Evolutionary conservation across 2,329 filamentous ascomycete genomes (phyloP).

Genomic region (Neofusicoccum cordaticola): DNA sequence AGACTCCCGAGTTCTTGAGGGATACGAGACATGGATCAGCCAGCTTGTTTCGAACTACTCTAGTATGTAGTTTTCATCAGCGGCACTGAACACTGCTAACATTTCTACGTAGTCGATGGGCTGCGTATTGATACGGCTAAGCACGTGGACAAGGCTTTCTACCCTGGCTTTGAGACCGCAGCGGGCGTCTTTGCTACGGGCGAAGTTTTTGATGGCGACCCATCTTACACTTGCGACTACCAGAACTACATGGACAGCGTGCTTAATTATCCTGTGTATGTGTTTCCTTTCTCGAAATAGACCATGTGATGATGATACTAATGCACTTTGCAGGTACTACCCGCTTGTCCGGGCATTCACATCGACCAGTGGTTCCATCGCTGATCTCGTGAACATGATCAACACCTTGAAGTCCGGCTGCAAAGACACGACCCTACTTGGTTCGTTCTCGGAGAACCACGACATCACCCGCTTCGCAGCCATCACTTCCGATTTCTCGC

Average conservation of each 20-base stretch:
- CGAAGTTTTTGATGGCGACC: conserved; percentile 35
- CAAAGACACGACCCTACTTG: conserved; percentile 37
- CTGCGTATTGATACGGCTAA: conserved; percentile 40
- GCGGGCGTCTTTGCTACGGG: conserved; percentile 38
- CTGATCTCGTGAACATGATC: conserved; percentile 34
- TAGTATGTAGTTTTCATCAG: conserved; percentile 20
- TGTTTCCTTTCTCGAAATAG: not conserved
- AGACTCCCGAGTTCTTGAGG: conserved; percentile 21
- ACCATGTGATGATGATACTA: not conserved
- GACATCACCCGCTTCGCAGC: conserved; percentile 41
- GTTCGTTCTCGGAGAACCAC: conserved; percentile 42
- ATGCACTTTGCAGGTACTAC: conserved; percentile 29
- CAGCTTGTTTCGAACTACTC: conserved; percentile 32
- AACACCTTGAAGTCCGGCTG: conserved; percentile 34
- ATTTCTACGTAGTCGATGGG: conserved; percentile 31
- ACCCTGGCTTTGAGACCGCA: conserved; percentile 30
- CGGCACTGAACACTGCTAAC: not conserved
- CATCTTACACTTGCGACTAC: conserved; percentile 34
- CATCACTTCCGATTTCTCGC: conserved; percentile 34
- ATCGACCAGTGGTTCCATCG: conserved; percentile 35
- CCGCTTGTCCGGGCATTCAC: conserved; percentile 37
- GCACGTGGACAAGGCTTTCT: conserved; percentile 39
- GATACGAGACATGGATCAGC: conserved; percentile 16
- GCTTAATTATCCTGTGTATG: conserved; percentile 34
- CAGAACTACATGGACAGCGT: conserved; percentile 35